Percentiles rank a stretch among this genome's conserved stretches.
phyloP scores from a whole-genome alignment of 2,329 filamentous ascomycete genomes.

The Xylariaceae sp. region DNA sequence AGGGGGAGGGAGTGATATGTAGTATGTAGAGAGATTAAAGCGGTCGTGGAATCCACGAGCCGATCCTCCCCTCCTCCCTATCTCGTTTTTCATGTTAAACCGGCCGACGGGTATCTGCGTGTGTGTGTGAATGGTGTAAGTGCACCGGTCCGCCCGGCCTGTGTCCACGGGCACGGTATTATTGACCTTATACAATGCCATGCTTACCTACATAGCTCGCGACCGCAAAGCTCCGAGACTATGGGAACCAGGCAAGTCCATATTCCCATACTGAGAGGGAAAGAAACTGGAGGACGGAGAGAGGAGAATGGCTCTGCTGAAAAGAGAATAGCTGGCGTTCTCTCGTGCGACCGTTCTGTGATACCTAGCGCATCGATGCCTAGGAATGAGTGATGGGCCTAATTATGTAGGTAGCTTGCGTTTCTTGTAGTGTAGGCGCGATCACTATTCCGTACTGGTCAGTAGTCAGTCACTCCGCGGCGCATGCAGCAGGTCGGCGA shows the following conservation, averaged over 20 bases:
- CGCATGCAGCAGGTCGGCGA: constrained; percentile 15
- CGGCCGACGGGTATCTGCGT: neutral
- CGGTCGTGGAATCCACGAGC: neutral
- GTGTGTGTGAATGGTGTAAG: constrained; percentile 6
- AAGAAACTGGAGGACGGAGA: too few relatives aligned
- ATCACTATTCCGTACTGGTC: too few relatives aligned
- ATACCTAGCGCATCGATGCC: constrained; percentile 10
- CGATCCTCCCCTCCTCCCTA: neutral
- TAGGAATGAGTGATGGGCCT: constrained; percentile 10
- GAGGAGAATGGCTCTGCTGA: constrained; percentile 1
- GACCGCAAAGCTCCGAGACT: constrained; percentile 15
- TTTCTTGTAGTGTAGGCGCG: neutral
- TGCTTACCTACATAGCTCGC: constrained; percentile 3
- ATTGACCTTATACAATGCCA: neutral
- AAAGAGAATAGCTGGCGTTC: constrained; percentile 9
- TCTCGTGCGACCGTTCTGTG: constrained; percentile 13
- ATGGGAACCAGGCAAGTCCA: constrained; percentile 7
- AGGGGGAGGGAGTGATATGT: too few relatives aligned
- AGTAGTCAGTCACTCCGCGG: constrained; percentile 5
- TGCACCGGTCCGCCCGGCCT: constrained; percentile 11
- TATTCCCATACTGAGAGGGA: too few relatives aligned
- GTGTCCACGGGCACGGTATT: constrained; percentile 3
- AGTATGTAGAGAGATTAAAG: neutral
- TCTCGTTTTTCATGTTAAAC: neutral
- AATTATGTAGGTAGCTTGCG: constrained; percentile 2